Percentiles rank a stretch among this genome's conserved stretches.
Conservation (phyloP, 768 basidiomycete species). For the Leucosporidium yakuticum region DNA sequence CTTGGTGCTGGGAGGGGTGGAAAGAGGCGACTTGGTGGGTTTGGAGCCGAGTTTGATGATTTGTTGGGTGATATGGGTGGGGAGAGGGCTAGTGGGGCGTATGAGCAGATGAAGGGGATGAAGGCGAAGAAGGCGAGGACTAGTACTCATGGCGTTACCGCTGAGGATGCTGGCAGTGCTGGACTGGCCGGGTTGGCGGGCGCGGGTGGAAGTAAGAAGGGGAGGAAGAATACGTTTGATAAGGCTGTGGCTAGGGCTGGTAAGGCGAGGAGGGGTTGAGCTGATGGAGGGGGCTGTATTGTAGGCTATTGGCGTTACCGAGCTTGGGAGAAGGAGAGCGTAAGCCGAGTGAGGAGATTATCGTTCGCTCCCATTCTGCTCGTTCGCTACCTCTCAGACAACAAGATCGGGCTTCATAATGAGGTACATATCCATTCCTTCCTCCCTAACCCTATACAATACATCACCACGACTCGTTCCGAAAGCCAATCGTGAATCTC, state of each 20-base stretch:
- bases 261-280: neutral
- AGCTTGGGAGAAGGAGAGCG: too few species aligned
- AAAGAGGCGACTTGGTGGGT: conserved; percentile 47
- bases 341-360: too few species aligned
- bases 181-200: conserved; percentile 23
- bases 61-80: conserved; percentile 49
- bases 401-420: too few species aligned
- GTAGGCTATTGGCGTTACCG: too few species aligned
- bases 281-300: too few species aligned
- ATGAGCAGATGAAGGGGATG: conserved; percentile 66
- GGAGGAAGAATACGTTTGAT: conserved; percentile 36
- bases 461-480: too few species aligned
- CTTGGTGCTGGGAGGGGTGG: conserved; percentile 42
- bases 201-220: conserved; percentile 27
- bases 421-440: too few species aligned
- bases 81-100: conserved; percentile 59
- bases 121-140: conserved; percentile 7
- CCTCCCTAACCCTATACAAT: too few species aligned
- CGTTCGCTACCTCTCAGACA: too few species aligned
- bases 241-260: conserved; percentile 34
- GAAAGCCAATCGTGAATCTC: too few species aligned
- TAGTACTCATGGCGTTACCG: neutral
- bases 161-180: conserved; percentile 26
- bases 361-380: too few species aligned
- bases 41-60: conserved; percentile 80